Evolutionary conservation across 2,329 filamentous ascomycete genomes (phyloP), one percentile per base, ranked within the genome.

Genomic region (Pseudopyrenochaeta lycopersici): DNA sequence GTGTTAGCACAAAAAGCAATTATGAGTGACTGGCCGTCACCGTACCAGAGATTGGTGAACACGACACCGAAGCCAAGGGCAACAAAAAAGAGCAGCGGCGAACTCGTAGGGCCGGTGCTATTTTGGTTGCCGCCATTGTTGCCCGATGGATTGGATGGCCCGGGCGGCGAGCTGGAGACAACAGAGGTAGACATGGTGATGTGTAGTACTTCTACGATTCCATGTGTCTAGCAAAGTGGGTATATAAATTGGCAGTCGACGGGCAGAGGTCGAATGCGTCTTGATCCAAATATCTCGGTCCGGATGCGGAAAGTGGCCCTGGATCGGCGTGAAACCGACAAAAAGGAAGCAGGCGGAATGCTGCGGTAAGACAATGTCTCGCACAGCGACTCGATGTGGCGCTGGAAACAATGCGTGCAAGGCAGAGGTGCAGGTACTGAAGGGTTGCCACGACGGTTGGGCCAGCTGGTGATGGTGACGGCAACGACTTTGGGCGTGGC

Each of bases 21-120:
- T 33, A 11, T 17, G 18, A 20, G 15, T 17, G 17, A 17, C 35
- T 10, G 35, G 7, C 7, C 43, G n/a, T 30, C 9, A 43, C 46
- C 90, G 81, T 84, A 98, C 95, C 95, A 99, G 77, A 99, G 81
- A 77, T 99, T 99, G 45, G 95, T 99, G 72, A 99, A 99, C 39
- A 99, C 95, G 17, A 99, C 95, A 67, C 95, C 95, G 70, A 99
- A 98, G 4, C 95, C 95, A 27, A 99, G 82, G 14, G 95, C 94
- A 51, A 98, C 92, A 74, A 98, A 97, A 80, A 98, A 98, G 5
- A 95, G 81, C 51, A 95, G 77, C 33, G 90, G 90, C 32, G 90
- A 92, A 72, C 84, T 90, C 39, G 87, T 89, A 31, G 84, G 84
- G 36, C 81, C 81, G 58, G 73, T 74, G 41, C 71, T 70, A 49